These are phyloP conservation scores for Colletotrichum caudatum DNA, from an alignment of 2,329 filamentous ascomycete genomes.

Conservation along the genomic window DNA sequence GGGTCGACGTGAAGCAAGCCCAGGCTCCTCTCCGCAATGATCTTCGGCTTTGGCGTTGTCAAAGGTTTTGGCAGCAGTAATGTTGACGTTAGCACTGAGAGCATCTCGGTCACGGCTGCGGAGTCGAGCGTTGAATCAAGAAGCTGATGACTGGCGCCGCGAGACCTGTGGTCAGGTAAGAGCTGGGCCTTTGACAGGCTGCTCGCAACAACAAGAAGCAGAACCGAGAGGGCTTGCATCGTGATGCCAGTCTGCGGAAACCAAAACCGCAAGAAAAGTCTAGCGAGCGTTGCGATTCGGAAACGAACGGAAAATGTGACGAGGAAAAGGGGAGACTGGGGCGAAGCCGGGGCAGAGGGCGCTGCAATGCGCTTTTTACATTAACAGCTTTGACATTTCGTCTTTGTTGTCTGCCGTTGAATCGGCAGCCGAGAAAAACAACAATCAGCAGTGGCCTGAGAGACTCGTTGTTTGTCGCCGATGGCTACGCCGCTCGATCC, in stretches of 20 bases:
- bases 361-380: not conserved
- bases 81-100: not conserved
- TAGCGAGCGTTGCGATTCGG: not conserved
- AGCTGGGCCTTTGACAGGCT: slow-evolving; percentile 4
- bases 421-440: not conserved
- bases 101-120: not conserved
- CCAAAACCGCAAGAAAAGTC: too few species aligned
- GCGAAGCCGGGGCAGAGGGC: not conserved
- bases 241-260: not conserved
- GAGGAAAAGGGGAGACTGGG: not conserved
- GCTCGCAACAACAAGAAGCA: slow-evolving; percentile 5
- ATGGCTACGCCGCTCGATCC: slow-evolving; percentile 54
- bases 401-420: not conserved
- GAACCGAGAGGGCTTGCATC: not conserved
- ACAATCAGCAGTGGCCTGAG: too few species aligned
- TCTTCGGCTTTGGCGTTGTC: not conserved
- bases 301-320: not conserved
- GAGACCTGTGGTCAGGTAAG: not conserved
- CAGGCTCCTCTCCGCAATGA: not conserved
- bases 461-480: not conserved
- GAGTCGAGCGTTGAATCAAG: not conserved
- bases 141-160: not conserved
- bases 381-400: not conserved
- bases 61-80: not conserved
- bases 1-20: not conserved